Percentiles rank a stretch among this genome's conserved stretches.
Evolutionary conservation across 345 rosid species (phyloP).

Genomic region (Lepidium aucheri): DNA sequence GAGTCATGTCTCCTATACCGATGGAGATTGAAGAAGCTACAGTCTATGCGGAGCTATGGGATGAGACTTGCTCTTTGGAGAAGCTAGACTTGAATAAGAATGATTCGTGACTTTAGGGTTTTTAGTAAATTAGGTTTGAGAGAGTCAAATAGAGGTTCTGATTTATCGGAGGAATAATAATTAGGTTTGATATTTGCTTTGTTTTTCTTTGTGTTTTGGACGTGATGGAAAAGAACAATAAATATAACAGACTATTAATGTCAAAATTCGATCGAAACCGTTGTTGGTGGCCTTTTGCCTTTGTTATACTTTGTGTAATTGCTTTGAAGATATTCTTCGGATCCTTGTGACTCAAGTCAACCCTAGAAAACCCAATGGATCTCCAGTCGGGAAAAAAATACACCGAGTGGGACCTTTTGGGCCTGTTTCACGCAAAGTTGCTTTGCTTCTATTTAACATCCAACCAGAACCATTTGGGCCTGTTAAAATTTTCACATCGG

Average conservation of each 20-base stretch:
- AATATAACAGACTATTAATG: too few species aligned
- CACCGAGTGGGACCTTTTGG: background rate
- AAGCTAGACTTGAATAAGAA: background rate
- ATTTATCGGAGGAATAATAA: too few species aligned
- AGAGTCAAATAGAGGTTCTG: too few species aligned
- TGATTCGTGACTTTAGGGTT: too few species aligned
- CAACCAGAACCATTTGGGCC: background rate
- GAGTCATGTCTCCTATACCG: conserved; percentile 10
- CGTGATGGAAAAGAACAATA: too few species aligned
- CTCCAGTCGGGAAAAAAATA: background rate
- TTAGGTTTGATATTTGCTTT: too few species aligned
- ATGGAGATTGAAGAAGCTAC: conserved; percentile 13
- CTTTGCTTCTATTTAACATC: background rate
- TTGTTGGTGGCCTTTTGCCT: too few species aligned
- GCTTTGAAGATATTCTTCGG: too few species aligned
- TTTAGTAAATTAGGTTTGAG: too few species aligned
- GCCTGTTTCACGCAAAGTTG: background rate
- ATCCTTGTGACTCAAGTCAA: conserved; percentile 64
- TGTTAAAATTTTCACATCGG: background rate
- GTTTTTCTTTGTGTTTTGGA: too few species aligned
- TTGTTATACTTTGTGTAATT: too few species aligned
- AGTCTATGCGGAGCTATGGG: conserved; percentile 4
- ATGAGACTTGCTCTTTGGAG: background rate
- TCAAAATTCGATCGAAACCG: too few species aligned
- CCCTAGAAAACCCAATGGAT: conserved; percentile 53